Evolutionary conservation across 768 basidiomycete genomes (phyloP).

Genomic region (Leccinum rimulosum): DNA sequence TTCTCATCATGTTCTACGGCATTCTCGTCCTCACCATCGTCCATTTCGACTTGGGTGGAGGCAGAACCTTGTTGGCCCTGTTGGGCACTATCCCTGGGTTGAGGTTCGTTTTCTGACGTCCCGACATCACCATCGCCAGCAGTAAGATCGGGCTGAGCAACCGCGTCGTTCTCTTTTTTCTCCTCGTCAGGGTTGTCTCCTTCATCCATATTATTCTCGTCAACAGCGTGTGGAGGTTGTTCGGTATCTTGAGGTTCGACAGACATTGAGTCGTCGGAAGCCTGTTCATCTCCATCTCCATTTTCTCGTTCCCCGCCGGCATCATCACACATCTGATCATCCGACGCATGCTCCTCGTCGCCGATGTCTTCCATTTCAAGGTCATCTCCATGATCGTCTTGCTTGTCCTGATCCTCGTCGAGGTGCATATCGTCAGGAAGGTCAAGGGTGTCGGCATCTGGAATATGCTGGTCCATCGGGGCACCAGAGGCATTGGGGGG

Average conservation of each 20-base stretch:
- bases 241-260: slow-evolving; percentile 25
- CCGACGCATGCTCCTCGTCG: slow-evolving; percentile 24
- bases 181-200: slow-evolving; percentile 32
- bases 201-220: slow-evolving; percentile 16
- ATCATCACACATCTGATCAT: slow-evolving; percentile 31
- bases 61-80: slow-evolving; percentile 21
- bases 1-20: slow-evolving; percentile 24
- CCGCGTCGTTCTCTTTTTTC: slow-evolving; percentile 24
- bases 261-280: slow-evolving; percentile 21
- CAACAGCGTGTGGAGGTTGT: slow-evolving; percentile 17
- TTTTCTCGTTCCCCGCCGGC: slow-evolving; percentile 3
- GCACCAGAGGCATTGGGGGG: slow-evolving; percentile 53
- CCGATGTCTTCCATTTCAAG: slow-evolving; percentile 38
- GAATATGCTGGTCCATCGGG: slow-evolving; percentile 73
- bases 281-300: slow-evolving; percentile 8
- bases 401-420: slow-evolving; percentile 34
- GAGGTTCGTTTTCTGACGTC: slow-evolving; percentile 16
- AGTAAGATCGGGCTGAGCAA: slow-evolving; percentile 38
- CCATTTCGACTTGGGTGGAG: slow-evolving; percentile 14
- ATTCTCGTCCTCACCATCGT: slow-evolving; percentile 19
- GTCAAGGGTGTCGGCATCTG: slow-evolving; percentile 80
- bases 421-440: slow-evolving; percentile 86
- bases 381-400: slow-evolving; percentile 26
- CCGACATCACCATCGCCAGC: slow-evolving; percentile 25
- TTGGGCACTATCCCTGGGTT: slow-evolving; percentile 17